Conservation (phyloP, 2,329 filamentous ascomycete species). For the Aspergillus sp. region DNA sequence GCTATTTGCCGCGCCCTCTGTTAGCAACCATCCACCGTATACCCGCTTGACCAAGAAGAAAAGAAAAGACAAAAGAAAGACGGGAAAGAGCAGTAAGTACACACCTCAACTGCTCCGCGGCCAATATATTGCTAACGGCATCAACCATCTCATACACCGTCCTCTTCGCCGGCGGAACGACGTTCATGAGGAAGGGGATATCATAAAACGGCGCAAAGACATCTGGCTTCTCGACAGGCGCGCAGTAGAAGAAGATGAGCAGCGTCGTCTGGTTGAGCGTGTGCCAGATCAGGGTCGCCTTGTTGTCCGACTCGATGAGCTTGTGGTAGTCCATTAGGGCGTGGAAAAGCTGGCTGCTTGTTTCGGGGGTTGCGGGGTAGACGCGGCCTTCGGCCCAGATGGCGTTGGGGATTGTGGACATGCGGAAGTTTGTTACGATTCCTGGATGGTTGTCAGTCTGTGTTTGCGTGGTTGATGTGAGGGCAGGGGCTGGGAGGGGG, state of each 20-base stretch:
- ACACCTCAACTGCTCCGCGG: not conserved
- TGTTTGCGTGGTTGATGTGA: not conserved
- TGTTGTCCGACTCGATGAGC: slow-evolving; percentile 14
- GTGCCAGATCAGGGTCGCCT: slow-evolving; percentile 9
- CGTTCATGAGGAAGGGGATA: slow-evolving; percentile 3
- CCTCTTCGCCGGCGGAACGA: slow-evolving; percentile 2
- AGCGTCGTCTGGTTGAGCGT: slow-evolving; percentile 4
- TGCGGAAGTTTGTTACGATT: slow-evolving; percentile 23
- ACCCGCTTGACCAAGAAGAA: not conserved
- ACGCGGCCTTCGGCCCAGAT: slow-evolving; percentile 21
- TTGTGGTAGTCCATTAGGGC: slow-evolving; percentile 15
- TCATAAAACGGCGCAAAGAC: slow-evolving; percentile 11
- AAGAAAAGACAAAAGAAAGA: no score
- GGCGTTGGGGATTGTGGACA: slow-evolving; percentile 20
- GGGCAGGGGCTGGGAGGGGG: not conserved
- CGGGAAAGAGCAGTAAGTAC: not conserved
- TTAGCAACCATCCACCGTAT: not conserved
- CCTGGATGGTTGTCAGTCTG: slow-evolving; percentile 6
- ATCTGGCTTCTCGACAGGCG: slow-evolving; percentile 8
- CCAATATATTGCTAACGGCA: not conserved
- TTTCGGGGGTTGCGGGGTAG: slow-evolving; percentile 7
- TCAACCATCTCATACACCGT: slow-evolving; percentile 7
- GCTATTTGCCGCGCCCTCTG: not conserved
- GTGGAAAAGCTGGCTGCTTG: slow-evolving; percentile 3
- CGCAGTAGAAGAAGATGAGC: slow-evolving; percentile 13